phyloP scores from a whole-genome alignment of 148 eudicot genomes.

The Silene latifolia region DNA sequence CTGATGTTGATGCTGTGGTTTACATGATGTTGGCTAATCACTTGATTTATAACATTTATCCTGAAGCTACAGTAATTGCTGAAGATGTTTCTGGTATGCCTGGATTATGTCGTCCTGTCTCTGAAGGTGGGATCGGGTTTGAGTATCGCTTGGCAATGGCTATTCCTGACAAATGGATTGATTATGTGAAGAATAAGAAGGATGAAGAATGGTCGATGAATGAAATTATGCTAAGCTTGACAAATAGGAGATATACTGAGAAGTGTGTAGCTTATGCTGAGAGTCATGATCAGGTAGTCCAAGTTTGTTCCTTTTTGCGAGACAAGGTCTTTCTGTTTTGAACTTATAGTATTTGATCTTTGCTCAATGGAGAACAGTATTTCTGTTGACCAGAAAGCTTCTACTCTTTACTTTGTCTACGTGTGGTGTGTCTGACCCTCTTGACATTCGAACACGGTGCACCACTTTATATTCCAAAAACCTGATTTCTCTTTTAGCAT shows the following conservation, averaged over 20 bases:
- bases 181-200: conserved; percentile 76
- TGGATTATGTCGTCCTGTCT: conserved; percentile 75
- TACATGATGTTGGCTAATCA: conserved; percentile 85
- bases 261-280: conserved; percentile 96
- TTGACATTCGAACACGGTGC: background rate
- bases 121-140: conserved; percentile 90
- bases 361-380: background rate
- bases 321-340: conserved; percentile 2
- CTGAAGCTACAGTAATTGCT: conserved; percentile 84
- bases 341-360: background rate
- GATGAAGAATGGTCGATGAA: conserved; percentile 83
- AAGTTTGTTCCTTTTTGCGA: conserved; percentile 15
- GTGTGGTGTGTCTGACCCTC: background rate
- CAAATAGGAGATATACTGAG: conserved; percentile 92
- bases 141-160: conserved; percentile 97
- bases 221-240: conserved; percentile 70
- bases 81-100: conserved; percentile 99
- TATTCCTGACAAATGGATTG: conserved; percentile 96
- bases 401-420: background rate
- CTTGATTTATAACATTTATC: conserved; percentile 57
- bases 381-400: background rate
- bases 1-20: conserved; percentile 93
- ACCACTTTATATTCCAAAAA: background rate
- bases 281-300: conserved; percentile 91
- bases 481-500: background rate